These are phyloP conservation scores for Letharia columbiana DNA, from an alignment of 495 filamentous ascomycete species.

Conservation along the genomic window DNA sequence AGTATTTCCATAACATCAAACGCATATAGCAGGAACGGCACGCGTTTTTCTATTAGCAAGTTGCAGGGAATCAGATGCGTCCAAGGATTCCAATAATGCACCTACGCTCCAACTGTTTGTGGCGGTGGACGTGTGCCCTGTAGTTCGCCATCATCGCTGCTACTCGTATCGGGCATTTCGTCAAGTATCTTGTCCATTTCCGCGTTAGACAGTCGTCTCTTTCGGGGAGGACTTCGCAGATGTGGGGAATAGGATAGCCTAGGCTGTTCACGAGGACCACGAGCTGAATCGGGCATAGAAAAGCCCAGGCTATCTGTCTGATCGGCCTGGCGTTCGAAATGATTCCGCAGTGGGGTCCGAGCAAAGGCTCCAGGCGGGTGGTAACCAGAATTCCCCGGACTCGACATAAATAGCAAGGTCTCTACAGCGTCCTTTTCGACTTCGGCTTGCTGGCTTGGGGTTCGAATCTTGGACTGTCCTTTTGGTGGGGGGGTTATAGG, in stretches of 20 bases:
- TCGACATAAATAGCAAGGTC: slow-evolving; percentile 78
- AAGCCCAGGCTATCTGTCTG: not conserved
- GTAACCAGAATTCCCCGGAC: slow-evolving; percentile 61
- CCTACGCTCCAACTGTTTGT: not conserved
- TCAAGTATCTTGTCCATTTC: slow-evolving; percentile 22
- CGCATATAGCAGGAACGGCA: too few species aligned
- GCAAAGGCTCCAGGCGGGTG: slow-evolving; percentile 9
- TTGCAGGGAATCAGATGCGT: too few species aligned
- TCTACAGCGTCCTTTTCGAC: slow-evolving; percentile 86
- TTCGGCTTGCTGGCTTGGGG: slow-evolving; percentile 56
- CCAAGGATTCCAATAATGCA: not conserved
- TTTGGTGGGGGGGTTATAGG: slow-evolving; percentile 18
- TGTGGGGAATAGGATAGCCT: not conserved
- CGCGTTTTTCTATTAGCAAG: too few species aligned
- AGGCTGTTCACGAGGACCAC: not conserved
- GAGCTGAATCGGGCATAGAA: not conserved
- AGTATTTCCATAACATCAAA: too few species aligned
- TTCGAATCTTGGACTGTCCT: slow-evolving; percentile 32
- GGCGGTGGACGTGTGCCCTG: not conserved
- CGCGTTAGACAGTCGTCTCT: slow-evolving; percentile 3
- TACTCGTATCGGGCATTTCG: slow-evolving; percentile 21
- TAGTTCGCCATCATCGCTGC: slow-evolving; percentile 17
- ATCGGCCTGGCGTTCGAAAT: not conserved
- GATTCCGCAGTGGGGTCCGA: not conserved
- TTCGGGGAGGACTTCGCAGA: not conserved